These are phyloP conservation scores for Sisymbrium altissimum DNA, from an alignment of 345 rosid species.

Conservation along the genomic window DNA sequence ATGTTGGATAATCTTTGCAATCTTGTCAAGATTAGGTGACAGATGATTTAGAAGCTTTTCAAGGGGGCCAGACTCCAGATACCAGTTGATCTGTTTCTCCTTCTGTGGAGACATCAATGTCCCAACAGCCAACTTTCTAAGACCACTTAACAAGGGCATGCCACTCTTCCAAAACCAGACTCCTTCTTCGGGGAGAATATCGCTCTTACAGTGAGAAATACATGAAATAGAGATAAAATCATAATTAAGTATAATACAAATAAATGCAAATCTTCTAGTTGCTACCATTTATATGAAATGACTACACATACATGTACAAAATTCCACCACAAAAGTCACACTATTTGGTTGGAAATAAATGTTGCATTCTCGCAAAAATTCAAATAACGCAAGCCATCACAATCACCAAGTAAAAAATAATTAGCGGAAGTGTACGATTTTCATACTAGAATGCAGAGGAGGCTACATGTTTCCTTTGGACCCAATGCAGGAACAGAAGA, in stretches of 20 bases:
- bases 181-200: constrained; percentile 84
- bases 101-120: constrained; percentile 79
- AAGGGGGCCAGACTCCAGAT: constrained; percentile 60
- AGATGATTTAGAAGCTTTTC: constrained; percentile 78
- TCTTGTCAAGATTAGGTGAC: constrained; percentile 79
- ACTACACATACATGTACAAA: constrained; percentile 6
- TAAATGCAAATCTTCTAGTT: background rate
- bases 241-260: constrained; percentile 7
- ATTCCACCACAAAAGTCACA: constrained; percentile 1
- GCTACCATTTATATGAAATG: background rate
- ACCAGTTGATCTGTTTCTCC: constrained; percentile 87
- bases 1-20: constrained; percentile 83
- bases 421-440: constrained; percentile 16
- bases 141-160: constrained; percentile 88
- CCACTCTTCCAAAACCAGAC: constrained; percentile 92
- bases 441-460: constrained; percentile 88
- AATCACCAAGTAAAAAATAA: constrained; percentile 16
- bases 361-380: background rate
- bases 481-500: constrained; percentile 73
- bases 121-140: constrained; percentile 80
- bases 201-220: constrained; percentile 61
- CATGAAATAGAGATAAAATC: constrained; percentile 32
- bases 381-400: background rate
- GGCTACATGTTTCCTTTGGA: constrained; percentile 95
- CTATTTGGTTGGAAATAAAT: constrained; percentile 9